These are phyloP conservation scores for Pinus albicaulis DNA, from an alignment of 75 land plant genomes.

Conservation along the genomic window DNA sequence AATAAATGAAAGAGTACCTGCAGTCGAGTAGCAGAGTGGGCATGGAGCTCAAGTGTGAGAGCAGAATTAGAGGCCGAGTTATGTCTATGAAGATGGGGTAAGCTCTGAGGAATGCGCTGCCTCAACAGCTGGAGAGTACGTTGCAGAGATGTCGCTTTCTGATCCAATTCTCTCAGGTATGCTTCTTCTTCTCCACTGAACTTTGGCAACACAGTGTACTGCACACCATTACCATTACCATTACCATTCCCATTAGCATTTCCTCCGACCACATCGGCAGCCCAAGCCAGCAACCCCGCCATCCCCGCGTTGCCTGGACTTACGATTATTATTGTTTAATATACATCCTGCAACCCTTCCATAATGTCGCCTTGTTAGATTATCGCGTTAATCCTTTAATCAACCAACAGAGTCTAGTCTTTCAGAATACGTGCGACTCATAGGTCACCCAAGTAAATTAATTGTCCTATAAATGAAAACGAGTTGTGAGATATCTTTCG, in stretches of 20 bases:
- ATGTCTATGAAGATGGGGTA: slow-evolving; percentile 30
- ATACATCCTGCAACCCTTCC: no score
- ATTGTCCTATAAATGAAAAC: no score
- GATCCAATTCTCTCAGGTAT: slow-evolving; percentile 21
- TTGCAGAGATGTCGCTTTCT: slow-evolving; percentile 23
- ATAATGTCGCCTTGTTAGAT: no score
- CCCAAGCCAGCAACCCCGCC: slow-evolving; percentile 48
- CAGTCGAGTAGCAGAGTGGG: slow-evolving; percentile 20
- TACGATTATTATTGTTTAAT: no score
- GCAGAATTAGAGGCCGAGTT: slow-evolving; percentile 21
- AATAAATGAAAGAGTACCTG: slow-evolving; percentile 10
- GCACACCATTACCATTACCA: not conserved
- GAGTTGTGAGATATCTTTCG: no score
- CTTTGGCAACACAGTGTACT: not conserved
- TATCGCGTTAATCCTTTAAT: no score
- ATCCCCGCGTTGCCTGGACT: not conserved
- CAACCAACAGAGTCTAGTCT: no score
- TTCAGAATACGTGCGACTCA: no score
- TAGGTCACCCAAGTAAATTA: no score
- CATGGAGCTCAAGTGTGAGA: slow-evolving; percentile 22
- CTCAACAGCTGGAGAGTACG: slow-evolving; percentile 29
- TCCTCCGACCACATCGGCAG: slow-evolving; percentile 46
- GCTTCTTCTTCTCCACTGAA: not conserved
- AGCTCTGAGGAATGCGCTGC: slow-evolving; percentile 34
- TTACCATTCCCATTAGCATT: slow-evolving; percentile 6